Conservation (phyloP, 108 stramenopile species). For the Cyclotella distinguenda region DNA sequence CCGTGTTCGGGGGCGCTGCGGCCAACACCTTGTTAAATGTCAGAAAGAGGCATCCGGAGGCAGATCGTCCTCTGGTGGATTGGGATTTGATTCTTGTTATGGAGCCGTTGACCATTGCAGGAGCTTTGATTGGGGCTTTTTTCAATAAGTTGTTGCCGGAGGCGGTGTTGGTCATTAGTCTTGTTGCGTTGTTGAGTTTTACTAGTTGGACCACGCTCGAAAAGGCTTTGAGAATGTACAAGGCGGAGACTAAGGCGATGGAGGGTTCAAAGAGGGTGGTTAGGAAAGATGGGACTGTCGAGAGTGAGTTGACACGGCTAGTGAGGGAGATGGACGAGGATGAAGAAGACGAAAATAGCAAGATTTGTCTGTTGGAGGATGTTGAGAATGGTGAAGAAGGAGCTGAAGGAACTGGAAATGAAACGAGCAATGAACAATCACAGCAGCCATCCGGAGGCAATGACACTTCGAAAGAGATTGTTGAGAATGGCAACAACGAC, state of each 20-base stretch:
- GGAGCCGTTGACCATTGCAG: slow-evolving; percentile 93
- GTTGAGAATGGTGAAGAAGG: slow-evolving; percentile 16
- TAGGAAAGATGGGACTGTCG: slow-evolving; percentile 29
- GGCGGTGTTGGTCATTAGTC: slow-evolving; percentile 72
- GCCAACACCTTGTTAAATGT: slow-evolving; percentile 84
- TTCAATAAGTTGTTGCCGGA: slow-evolving; percentile 86
- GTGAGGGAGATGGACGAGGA: slow-evolving; percentile 48
- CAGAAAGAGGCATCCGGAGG: slow-evolving; percentile 84
- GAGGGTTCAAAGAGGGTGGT: slow-evolving; percentile 13
- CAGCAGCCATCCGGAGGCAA: too few relatives aligned
- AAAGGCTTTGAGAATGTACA: slow-evolving; percentile 86
- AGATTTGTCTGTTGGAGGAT: slow-evolving; percentile 9
- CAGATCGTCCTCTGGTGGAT: slow-evolving; percentile 89
- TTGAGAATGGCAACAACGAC: slow-evolving; percentile 18
- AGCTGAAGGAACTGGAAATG: neutral
- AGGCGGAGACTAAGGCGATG: slow-evolving; percentile 69
- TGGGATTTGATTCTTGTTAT: slow-evolving; percentile 97
- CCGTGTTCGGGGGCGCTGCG: slow-evolving; percentile 88
- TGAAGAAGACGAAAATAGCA: slow-evolving; percentile 33
- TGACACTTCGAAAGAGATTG: neutral
- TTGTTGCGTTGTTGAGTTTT: slow-evolving; percentile 77
- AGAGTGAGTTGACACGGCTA: slow-evolving; percentile 43
- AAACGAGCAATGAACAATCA: too few relatives aligned
- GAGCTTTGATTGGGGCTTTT: slow-evolving; percentile 88
- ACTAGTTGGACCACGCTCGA: slow-evolving; percentile 82